Base-by-base conservation (phyloP, 1,284 basidiomycete species). In the Peniophora sp. region DNA sequence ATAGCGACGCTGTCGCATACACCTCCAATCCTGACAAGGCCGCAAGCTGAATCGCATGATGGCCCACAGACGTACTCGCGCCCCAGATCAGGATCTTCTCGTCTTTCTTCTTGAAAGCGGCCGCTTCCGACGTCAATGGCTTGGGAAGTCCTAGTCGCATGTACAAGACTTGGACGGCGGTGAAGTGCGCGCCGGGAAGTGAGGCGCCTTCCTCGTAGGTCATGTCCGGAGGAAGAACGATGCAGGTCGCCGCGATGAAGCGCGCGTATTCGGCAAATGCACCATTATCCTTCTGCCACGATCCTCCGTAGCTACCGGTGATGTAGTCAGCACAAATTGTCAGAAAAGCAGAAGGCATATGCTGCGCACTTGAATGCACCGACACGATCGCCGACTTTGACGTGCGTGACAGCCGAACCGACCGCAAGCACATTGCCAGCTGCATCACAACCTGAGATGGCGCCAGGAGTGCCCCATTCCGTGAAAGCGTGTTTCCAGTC, bases 21-120 rank as follows among this genome's bases (percentile, higher is more conserved):
- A 72, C 68, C 46, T 61, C 61, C 54, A 61, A 60, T 12, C 68
- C 68, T 1, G 61, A 51, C 10, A 63, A 55, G 27, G 61, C 61
- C n/a, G 62, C 70, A 16, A 74, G 61, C 55, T 74, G 70, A 41
- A 73, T 58, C 2, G 67, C 69, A 55, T 65, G 69, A n/a, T 68
- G 58, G 2, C 73, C 73, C 22, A 73, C 70, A 14, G 65, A 61
- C 14, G 67, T 66, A 11, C 70, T 61, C 14, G 69, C 72, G 22
- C 65, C 70, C 57, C 69, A 70, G 24, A 74, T 61, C 38, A 74
- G 55, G 36, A 62, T 45, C 22, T 50, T 52, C 23, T 45, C 46
- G 27, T 12, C 27, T 12, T 12, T 5, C 27, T 32, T 32, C 38
- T 41, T 41, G 38, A 41, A 20, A 12, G 23, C 25, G 9, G 39